Evolutionary conservation across 129 eudicot species (phyloP), one percentile per base, ranked within the genome.

Genomic region (Flaveria ramosissima): DNA sequence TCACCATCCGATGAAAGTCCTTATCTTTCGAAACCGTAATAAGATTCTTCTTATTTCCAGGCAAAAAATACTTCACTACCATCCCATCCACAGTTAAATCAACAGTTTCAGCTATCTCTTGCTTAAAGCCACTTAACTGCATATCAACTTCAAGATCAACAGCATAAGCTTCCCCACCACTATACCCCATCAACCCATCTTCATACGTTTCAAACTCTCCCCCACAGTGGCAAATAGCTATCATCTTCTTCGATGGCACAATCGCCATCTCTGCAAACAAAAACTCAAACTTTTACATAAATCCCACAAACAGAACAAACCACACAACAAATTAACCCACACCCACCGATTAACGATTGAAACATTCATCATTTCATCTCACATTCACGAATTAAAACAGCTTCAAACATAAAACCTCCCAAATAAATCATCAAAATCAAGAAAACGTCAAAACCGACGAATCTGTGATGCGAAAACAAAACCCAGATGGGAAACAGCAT

Each of bases 161-260:
- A 23, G 81, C 86, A 74, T 83, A 53, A 2, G 86, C 86, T 12
- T 78, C 83, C 30, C 86, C 83, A 61, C 83, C 86, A 47, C 52
- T 68, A 56, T 83, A 83, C 23, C 43, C 74, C 81, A 83, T 68
- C 7, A 64, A 68, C 16, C 83, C 86, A 62, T 83, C 83, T 42
- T 73, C 76, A 74, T 70, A 76, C 20, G 83, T 83, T 46, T 78
- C 83, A 45, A 83, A 83, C 70, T 83, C 83, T 7, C 83, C 86
- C 8, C 83, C 81, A 13, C 70, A 78, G 39, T 83, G 80, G 17
- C 86, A 83, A 1, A 83, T 83, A 42, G 86, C 86, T 68, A 83
- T 83, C 78, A 74, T 72, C 79, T 74, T 78, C 80, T 83, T 78
- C 26, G 43, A 74, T 74, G 63, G 43, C 84, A 67, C 75, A 45